Conservation (phyloP, 805 yeast species). For the Metschnikowia bowlesiae region DNA sequence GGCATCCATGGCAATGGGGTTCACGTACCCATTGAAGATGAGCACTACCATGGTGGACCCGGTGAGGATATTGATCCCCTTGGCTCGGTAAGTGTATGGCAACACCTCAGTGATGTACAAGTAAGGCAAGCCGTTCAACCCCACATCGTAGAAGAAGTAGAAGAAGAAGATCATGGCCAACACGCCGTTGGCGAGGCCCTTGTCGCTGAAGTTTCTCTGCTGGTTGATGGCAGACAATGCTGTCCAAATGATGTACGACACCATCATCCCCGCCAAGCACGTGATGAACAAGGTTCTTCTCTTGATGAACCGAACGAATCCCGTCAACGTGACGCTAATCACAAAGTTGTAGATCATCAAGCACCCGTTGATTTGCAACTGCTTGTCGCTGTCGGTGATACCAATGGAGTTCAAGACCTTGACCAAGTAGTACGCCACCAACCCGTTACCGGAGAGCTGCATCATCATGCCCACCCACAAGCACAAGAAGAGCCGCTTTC, state of each 20-base stretch:
- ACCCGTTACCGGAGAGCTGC: constrained; percentile 51
- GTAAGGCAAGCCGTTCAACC: constrained; percentile 43
- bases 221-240: constrained; percentile 42
- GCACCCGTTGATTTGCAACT: constrained; percentile 49
- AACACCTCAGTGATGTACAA: constrained; percentile 43
- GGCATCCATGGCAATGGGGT: constrained; percentile 36
- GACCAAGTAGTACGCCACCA: constrained; percentile 48
- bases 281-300: constrained; percentile 35
- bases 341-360: constrained; percentile 30
- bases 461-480: constrained; percentile 30
- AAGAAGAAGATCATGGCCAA: constrained; percentile 49
- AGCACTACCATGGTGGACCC: constrained; percentile 17
- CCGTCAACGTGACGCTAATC: constrained; percentile 20
- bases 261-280: constrained; percentile 33
- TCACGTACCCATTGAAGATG: constrained; percentile 23
- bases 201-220: constrained; percentile 37
- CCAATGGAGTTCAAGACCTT: constrained; percentile 52
- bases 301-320: constrained; percentile 22
- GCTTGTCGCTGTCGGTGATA: constrained; percentile 36
- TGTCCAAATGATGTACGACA: constrained; percentile 42
- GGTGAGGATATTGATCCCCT: constrained; percentile 33
- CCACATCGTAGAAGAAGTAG: constrained; percentile 39
- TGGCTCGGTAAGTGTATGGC: constrained; percentile 38
- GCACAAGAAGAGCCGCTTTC: constrained; percentile 38
- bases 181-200: constrained; percentile 41